Conservation (phyloP, 768 basidiomycete genomes). For the Boletus speciosus region DNA sequence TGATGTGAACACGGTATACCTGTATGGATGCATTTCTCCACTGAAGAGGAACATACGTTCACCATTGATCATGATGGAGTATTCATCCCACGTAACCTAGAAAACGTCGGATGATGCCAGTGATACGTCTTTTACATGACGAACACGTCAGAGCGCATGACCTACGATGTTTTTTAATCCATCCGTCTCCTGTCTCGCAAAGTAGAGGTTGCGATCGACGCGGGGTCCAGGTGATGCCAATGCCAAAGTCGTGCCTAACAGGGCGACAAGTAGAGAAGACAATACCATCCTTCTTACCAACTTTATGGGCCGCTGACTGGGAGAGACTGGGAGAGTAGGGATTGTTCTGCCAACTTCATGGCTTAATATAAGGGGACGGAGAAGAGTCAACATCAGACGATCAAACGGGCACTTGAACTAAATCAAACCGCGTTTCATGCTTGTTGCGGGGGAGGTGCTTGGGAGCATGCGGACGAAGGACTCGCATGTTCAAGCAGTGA, state of each 20-base stretch:
- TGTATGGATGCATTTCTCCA: constrained; percentile 63
- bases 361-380: background rate
- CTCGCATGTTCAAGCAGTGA: background rate
- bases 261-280: constrained; percentile 4
- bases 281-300: constrained; percentile 6
- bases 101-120: background rate
- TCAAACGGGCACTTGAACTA: background rate
- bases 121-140: background rate
- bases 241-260: constrained; percentile 11
- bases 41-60: constrained; percentile 56
- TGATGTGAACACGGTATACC: constrained; percentile 17
- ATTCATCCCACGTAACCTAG: constrained; percentile 56
- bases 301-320: background rate
- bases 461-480: background rate
- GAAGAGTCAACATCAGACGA: background rate
- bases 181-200: constrained; percentile 12
- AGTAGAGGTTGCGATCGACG: constrained; percentile 11
- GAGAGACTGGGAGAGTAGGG: background rate
- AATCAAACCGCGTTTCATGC: background rate
- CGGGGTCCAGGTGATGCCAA: constrained; percentile 8
- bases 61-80: constrained; percentile 55
- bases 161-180: constrained; percentile 19
- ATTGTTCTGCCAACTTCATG: background rate
- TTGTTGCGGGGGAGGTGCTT: background rate
- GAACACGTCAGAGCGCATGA: background rate